A percentile compares a stretch with the other conserved stretches of the same genome.
phyloP scores from a whole-genome alignment of 2,329 filamentous ascomycete genomes.

The Didymellaceae sp. region DNA sequence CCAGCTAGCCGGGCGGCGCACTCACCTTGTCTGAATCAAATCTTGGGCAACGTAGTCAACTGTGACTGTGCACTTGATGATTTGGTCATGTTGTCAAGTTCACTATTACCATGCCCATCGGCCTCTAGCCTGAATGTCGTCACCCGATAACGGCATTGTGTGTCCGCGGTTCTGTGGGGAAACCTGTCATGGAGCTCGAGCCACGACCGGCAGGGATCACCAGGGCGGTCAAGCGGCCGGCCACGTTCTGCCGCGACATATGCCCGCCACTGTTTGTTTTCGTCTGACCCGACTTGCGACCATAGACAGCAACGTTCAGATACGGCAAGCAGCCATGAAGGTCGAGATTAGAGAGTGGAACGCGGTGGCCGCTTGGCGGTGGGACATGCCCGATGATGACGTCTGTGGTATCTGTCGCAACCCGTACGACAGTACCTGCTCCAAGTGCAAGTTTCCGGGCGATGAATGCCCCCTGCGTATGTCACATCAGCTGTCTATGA shows the following conservation, averaged over 20 bases:
- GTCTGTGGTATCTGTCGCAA: slow-evolving; percentile 98
- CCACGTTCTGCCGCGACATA: slow-evolving; percentile 25
- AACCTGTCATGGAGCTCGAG: slow-evolving; percentile 10
- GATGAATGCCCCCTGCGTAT: slow-evolving; percentile 91
- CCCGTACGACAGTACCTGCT: slow-evolving; percentile 96
- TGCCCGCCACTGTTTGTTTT: slow-evolving; percentile 29
- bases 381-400: slow-evolving; percentile 97
- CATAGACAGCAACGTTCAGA: slow-evolving; percentile 5
- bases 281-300: slow-evolving; percentile 15
- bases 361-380: slow-evolving; percentile 93
- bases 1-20: slow-evolving; percentile 4
- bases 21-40: slow-evolving; percentile 8
- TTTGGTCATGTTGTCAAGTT: not conserved
- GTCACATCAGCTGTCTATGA: slow-evolving; percentile 39
- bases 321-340: slow-evolving; percentile 70
- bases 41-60: not conserved
- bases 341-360: slow-evolving; percentile 94
- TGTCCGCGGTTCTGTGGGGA: slow-evolving; percentile 14
- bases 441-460: slow-evolving; percentile 96
- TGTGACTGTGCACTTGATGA: slow-evolving; percentile 1
- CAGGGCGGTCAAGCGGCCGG: slow-evolving; percentile 23
- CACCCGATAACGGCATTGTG: slow-evolving; percentile 16
- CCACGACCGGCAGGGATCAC: slow-evolving; percentile 11
- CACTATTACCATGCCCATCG: slow-evolving; percentile 2
- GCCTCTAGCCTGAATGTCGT: slow-evolving; percentile 14